phyloP scores from a whole-genome alignment of 2,329 filamentous ascomycete genomes.

The Aspergillus amoenus region DNA sequence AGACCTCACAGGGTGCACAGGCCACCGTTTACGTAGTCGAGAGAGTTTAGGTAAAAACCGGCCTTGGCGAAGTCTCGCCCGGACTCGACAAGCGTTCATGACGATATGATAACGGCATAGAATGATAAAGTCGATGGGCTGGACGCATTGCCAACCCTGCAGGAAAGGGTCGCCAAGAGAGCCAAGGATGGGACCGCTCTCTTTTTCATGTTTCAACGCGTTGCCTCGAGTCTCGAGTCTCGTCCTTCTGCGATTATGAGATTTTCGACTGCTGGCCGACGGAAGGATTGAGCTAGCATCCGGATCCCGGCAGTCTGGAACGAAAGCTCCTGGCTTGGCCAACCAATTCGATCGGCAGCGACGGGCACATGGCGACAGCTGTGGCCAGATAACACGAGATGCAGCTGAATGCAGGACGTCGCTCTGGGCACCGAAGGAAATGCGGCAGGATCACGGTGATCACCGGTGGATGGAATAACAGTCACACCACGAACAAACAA shows the following conservation, averaged over 20 bases:
- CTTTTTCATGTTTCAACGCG: slow-evolving; percentile 10
- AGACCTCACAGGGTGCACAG: neutral
- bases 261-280: neutral
- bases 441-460: neutral
- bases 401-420: neutral
- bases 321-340: slow-evolving; percentile 7
- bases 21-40: neutral
- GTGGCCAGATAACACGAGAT: slow-evolving; percentile 1
- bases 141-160: slow-evolving; percentile 2
- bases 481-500: neutral
- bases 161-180: slow-evolving; percentile 9
- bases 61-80: neutral
- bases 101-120: neutral
- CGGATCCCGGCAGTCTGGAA: slow-evolving; percentile 8
- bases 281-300: neutral
- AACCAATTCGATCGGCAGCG: slow-evolving; percentile 8
- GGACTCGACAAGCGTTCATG: slow-evolving; percentile 4
- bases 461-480: neutral
- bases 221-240: neutral
- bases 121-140: slow-evolving; percentile 2
- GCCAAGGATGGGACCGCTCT: slow-evolving; percentile 1
- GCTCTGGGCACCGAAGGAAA: neutral
- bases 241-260: neutral
- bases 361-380: slow-evolving; percentile 11
- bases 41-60: slow-evolving; percentile 6